Percentiles rank a stretch among this genome's conserved stretches.
Evolutionary conservation across 2,329 filamentous ascomycete genomes (phyloP).

Genomic region (Aureobasidium musti): DNA sequence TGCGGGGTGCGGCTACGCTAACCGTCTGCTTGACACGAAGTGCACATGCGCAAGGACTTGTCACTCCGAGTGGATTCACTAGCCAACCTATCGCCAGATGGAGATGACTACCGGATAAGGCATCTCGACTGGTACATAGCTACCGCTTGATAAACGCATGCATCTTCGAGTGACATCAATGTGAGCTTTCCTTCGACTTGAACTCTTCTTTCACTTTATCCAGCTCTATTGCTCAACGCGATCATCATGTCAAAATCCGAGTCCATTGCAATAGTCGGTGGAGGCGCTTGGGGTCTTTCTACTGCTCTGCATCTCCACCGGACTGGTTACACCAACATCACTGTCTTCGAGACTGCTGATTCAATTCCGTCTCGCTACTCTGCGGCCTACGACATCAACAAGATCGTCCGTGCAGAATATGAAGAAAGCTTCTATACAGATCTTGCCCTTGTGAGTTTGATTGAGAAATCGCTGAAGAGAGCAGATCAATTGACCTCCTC

Average conservation of each 20-base stretch:
- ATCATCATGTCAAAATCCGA: neutral
- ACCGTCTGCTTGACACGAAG: neutral
- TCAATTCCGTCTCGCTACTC: constrained; percentile 55
- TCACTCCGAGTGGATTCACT: neutral
- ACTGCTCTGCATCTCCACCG: constrained; percentile 52
- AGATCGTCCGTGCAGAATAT: constrained; percentile 62
- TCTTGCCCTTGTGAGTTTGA: constrained; percentile 50
- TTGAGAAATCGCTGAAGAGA: neutral
- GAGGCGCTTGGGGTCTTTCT: constrained; percentile 55
- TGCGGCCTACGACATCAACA: constrained; percentile 62
- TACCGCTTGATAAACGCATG: neutral
- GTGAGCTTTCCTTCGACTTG: neutral
- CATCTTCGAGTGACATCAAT: neutral
- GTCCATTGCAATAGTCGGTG: constrained; percentile 42
- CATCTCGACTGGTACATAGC: neutral
- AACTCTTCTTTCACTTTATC: neutral
- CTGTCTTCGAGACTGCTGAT: constrained; percentile 51
- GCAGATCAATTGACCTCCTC: neutral
- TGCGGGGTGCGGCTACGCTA: constrained; percentile 15
- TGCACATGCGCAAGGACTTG: no score
- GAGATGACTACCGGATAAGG: neutral
- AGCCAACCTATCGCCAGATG: neutral
- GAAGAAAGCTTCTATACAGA: constrained; percentile 60
- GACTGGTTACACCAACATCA: constrained; percentile 51
- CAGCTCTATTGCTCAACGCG: neutral